These are phyloP conservation scores for Cystobasidiaceae sp. DNA, from an alignment of 1,284 basidiomycete species.

Conservation along the genomic window DNA sequence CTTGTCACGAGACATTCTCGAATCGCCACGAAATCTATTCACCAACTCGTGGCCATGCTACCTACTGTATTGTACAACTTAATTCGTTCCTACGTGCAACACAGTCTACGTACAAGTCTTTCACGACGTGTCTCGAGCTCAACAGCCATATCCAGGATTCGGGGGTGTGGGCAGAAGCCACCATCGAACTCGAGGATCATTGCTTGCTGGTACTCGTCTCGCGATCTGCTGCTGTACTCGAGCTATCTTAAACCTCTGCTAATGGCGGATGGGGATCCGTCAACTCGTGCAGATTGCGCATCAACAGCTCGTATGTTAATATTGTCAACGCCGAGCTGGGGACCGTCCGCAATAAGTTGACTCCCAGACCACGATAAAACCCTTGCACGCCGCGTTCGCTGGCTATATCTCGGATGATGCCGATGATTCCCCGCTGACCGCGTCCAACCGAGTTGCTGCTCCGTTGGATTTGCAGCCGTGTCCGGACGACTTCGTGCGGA, in stretches of 20 bases:
- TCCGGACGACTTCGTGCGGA: slow-evolving; percentile 91
- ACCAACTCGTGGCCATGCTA: no score
- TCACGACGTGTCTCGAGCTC: no score
- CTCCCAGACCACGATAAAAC: slow-evolving; percentile 80
- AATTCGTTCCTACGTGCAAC: no score
- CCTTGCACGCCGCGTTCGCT: slow-evolving; percentile 75
- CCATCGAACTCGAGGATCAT: no score
- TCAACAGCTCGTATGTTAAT: slow-evolving; percentile 52
- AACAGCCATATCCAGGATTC: no score
- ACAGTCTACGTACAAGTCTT: no score
- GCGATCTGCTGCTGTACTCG: neutral
- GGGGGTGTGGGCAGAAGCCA: no score
- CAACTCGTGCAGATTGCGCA: slow-evolving; percentile 46
- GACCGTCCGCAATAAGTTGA: slow-evolving; percentile 85
- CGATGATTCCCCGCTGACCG: slow-evolving; percentile 57
- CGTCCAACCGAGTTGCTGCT: slow-evolving; percentile 36
- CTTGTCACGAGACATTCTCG: no score
- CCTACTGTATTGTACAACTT: no score
- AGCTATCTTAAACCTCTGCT: neutral
- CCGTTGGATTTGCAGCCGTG: slow-evolving; percentile 77
- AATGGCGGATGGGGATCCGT: neutral
- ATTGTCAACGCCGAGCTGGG: slow-evolving; percentile 92
- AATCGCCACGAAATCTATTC: no score
- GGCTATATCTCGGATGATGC: slow-evolving; percentile 67
- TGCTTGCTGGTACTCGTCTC: no score